A percentile compares a stretch with the other conserved stretches of the same genome.
These are phyloP conservation scores for Trichoderma harzianum DNA, from an alignment of 2,329 filamentous ascomycete genomes.

Conservation along the genomic window DNA sequence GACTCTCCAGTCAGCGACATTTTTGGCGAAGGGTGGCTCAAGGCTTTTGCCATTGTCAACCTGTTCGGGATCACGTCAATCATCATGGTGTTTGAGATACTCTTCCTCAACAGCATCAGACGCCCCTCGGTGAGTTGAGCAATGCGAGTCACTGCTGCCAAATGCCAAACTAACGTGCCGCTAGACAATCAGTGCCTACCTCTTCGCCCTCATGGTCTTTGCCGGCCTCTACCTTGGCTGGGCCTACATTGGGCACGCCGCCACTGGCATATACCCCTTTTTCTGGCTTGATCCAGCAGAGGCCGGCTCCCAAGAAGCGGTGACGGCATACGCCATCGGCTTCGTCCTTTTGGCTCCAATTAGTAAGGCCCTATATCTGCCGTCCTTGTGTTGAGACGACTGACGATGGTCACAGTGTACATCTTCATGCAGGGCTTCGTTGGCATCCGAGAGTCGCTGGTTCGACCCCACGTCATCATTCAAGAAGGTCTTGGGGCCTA, in stretches of 20 bases:
- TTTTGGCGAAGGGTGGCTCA: slow-evolving; percentile 47
- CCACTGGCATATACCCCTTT: slow-evolving; percentile 46
- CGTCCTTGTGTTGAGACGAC: neutral
- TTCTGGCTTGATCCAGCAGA: slow-evolving; percentile 49
- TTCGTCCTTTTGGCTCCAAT: slow-evolving; percentile 44
- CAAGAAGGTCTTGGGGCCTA: slow-evolving; percentile 6
- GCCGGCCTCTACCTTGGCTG: slow-evolving; percentile 48
- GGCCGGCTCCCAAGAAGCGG: slow-evolving; percentile 42
- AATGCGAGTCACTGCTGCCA: neutral
- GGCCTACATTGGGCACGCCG: slow-evolving; percentile 45
- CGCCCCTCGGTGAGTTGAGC: slow-evolving; percentile 42
- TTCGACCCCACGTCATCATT: slow-evolving; percentile 22
- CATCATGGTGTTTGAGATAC: slow-evolving; percentile 44
- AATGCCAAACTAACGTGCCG: slow-evolving; percentile 20
- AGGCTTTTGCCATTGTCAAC: slow-evolving; percentile 45
- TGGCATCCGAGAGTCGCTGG: slow-evolving; percentile 45
- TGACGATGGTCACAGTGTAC: slow-evolving; percentile 39
- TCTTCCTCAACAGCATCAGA: slow-evolving; percentile 53
- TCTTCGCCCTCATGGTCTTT: slow-evolving; percentile 39
- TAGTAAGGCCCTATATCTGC: slow-evolving; percentile 37
- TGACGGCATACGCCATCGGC: slow-evolving; percentile 42
- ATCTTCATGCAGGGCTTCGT: slow-evolving; percentile 48
- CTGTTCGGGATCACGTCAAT: slow-evolving; percentile 43
- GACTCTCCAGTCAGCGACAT: slow-evolving; percentile 42
- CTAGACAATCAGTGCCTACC: slow-evolving; percentile 45